Base-by-base conservation (phyloP, 176 grass and related monocot genomes). In the Ampelocalamus luodianensis region DNA sequence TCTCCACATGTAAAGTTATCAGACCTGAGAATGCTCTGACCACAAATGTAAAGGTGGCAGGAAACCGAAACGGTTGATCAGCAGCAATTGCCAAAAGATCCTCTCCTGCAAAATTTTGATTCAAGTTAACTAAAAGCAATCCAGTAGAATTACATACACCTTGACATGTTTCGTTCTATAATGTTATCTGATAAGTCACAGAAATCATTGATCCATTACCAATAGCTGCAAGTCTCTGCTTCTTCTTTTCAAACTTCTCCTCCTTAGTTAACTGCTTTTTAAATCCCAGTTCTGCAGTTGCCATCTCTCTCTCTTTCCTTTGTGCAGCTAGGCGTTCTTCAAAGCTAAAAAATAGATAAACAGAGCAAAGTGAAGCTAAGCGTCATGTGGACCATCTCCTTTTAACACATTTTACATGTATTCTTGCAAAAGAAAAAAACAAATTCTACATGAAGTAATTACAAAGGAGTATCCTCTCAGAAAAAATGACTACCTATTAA, bases 21-120 rank as follows among this genome's bases (percentile, higher is more conserved):
- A 80, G 67, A 98, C 96, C 96, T 95, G 96, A 98, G 86, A 98
- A 98, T 89, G 96, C 96, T 89, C 96, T 85, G 58, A 98, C 96
- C 66, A 98, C 96, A 89, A 98, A 98, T 58, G 93, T 98, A 79
- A 98, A 98, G 70, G 96, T 98, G 79, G 96, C 96, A 77, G 96
- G 96, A 83, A 98, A 98, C 39, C 96, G 88, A 78, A 98, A 98
- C 73, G 96, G 93, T 89, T 98, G 96, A 90, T 98, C 96, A 34
- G 93, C 89, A 89, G 96, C 96, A 86, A 98, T 98, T 45, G 96
- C 77, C 86, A 98, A 85, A 82, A 98, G 89, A 85, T 98, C 96
- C 91, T 98, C 96, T 54, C 96, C 96, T 98, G 89, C 34, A 90
- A 77, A 84, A 49, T 58, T 87, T 90, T 61, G 5, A 12, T 77